These are phyloP conservation scores for Talaromyces sp. DNA, from an alignment of 2,329 filamentous ascomycete genomes.

Conservation along the genomic window DNA sequence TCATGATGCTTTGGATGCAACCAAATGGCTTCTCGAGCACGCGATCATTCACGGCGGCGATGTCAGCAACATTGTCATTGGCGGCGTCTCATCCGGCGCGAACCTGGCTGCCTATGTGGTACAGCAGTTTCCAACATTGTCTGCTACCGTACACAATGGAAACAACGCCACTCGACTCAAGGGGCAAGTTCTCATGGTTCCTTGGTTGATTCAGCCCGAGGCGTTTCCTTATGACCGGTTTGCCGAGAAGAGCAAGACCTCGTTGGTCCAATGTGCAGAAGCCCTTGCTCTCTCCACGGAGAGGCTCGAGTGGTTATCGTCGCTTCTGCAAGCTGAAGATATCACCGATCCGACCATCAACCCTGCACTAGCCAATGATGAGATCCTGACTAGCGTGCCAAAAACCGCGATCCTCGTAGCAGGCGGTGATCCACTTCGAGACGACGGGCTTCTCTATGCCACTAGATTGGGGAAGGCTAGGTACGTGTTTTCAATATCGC, in stretches of 20 bases:
- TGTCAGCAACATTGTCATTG: neutral
- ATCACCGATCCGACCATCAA: neutral
- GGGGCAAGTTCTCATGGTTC: constrained; percentile 3
- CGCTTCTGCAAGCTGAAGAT: neutral
- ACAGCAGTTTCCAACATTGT: neutral
- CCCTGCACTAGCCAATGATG: neutral
- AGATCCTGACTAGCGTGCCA: neutral
- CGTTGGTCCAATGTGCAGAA: neutral
- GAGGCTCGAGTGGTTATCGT: neutral
- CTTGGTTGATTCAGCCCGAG: constrained; percentile 5
- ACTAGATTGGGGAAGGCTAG: neutral
- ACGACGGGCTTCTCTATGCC: constrained; percentile 8
- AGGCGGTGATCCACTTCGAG: neutral
- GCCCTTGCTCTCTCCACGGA: neutral
- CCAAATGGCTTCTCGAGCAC: neutral
- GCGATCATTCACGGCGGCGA: neutral
- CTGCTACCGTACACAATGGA: neutral
- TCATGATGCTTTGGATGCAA: constrained; percentile 4
- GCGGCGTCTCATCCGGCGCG: constrained; percentile 5
- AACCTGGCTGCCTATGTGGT: constrained; percentile 3
- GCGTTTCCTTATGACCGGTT: constrained; percentile 4
- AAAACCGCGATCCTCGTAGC: constrained; percentile 3
- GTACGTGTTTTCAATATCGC: neutral
- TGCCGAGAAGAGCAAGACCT: neutral
- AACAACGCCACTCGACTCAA: neutral